Evolutionary conservation across 306 rosid genomes (phyloP).

Genomic region (Fragaria vesca): DNA sequence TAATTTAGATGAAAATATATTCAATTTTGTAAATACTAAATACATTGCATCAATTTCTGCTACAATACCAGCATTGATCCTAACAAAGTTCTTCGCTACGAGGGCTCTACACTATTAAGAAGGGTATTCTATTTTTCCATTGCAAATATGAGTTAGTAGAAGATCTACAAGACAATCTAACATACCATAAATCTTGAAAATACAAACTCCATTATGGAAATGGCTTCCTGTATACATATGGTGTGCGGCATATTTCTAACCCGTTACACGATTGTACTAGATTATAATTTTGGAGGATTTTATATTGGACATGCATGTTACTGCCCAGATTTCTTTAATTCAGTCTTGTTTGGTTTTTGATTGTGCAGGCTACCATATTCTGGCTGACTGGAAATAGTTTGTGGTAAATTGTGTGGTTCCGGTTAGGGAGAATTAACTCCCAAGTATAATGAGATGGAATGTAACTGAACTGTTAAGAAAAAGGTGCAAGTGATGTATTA

Average conservation of each 20-base stretch:
- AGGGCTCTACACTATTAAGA: neutral
- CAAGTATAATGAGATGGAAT: neutral
- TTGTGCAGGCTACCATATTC: constrained; percentile 57
- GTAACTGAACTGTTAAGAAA: neutral
- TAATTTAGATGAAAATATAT: neutral
- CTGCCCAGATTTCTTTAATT: neutral
- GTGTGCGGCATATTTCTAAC: neutral
- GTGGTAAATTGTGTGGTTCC: neutral
- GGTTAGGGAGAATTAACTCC: neutral
- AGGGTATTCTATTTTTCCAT: neutral
- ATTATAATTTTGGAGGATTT: neutral
- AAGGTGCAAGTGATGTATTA: neutral
- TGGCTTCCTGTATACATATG: neutral
- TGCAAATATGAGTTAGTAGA: neutral
- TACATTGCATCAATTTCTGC: no score
- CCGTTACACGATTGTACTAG: neutral
- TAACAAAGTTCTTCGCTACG: neutral
- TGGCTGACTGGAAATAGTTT: constrained; percentile 34
- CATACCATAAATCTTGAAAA: neutral
- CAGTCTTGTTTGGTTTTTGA: neutral
- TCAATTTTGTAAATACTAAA: neutral
- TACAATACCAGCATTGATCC: neutral
- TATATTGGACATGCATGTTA: neutral
- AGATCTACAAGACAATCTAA: neutral
- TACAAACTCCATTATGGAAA: neutral